Base-by-base conservation (phyloP, 2,329 filamentous ascomycete species). In the Penicillium sumatraense region DNA sequence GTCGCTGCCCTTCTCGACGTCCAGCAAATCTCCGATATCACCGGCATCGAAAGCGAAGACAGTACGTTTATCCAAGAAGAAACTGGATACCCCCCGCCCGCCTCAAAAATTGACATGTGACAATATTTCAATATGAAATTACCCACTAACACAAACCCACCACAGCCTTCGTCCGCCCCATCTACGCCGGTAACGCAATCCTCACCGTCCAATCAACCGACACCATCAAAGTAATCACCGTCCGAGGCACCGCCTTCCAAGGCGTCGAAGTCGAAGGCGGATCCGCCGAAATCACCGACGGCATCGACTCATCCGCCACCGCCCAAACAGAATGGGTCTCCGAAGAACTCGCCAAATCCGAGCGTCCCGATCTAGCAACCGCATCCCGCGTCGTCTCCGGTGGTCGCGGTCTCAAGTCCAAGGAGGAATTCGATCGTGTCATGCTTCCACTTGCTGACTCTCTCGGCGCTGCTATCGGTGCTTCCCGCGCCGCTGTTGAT, bases 131-230 rank as follows among this genome's bases (percentile, higher is more conserved):
- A n/a, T n/a, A n/a, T n/a, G n/a, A n/a, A n/a, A n/a, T 51, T 49
- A 38, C 29, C 48, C 35, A 45, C 60, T 68, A 49, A 73, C 54
- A 36, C 51, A n/a, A 47, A 35, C 13, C n/a, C 20, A 38, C 18
- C 33, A 16, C 49, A 85, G 83, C 91, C 11, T 99, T 99, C 69
- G 89, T 97, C 52, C 89, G 95, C 54, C 93, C 95, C 24, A 97
- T 99, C 70, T 99, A 99, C 75, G 95, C 95, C 54, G 95, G 95
- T 52, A 99, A 99, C 72, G 95, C 93, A 45, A 96, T 99, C 70
- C 86, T 96, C 31, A 99, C 95, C 9, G 93, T 99, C 56, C 90
- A 98, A 76, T 96, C 92, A 2, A 85, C 85, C 60, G 95, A 99
- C 70, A 72, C 82, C 14, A 85, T 91, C 74, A 99, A 98, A 79